Base-by-base conservation (phyloP, 1,284 basidiomycete species). In the Coriolopsis trogii region DNA sequence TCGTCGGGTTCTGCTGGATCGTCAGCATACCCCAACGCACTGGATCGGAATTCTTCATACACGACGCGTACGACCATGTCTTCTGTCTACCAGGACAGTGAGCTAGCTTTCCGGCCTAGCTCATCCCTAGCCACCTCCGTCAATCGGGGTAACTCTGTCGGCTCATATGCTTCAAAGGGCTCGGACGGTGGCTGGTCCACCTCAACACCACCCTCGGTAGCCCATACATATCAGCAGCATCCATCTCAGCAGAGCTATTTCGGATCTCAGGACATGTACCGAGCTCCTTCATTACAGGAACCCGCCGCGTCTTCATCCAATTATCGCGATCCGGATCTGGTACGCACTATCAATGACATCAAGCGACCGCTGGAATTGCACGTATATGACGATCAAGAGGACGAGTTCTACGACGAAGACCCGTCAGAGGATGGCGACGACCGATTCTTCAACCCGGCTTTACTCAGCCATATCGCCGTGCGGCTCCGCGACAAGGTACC, bases 401-500 rank as follows among this genome's bases (percentile, higher is more conserved):
- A 75, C 13, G 84, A 82, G 49, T 85, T 85, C 39, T 83, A 87
- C 33, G 82, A 83, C 21, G 84, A 88, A 43, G 81, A 85, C 55
- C 74, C 76, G 15, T 78, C 73, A 18, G 85, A 89, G 46, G 84
- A 89, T 20, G 87, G 91, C 49, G 87, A 87, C 50, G 82, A 84
- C 56, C 77, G 81, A 25, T 95, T 91, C 68, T 87, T 96, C 67
- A 93, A 97, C 67, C 88, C 93, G 37, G 84, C 91, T 1, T 73
- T 97, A 26, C 77, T 98, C 38, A 93, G 90, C 26, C 89, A 98
- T 67, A 79, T 96, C 26, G 94, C 94, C 4, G 86, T 95, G 6
- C 87, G 92, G 63, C 71, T 98, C 46, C 80, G 88, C 38, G 94
- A 97, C 70, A 87, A 89, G 61, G 89, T 98, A 1, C 89, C 89